phyloP scores from a whole-genome alignment of 805 yeast species.

The Starmerella kuoi region DNA sequence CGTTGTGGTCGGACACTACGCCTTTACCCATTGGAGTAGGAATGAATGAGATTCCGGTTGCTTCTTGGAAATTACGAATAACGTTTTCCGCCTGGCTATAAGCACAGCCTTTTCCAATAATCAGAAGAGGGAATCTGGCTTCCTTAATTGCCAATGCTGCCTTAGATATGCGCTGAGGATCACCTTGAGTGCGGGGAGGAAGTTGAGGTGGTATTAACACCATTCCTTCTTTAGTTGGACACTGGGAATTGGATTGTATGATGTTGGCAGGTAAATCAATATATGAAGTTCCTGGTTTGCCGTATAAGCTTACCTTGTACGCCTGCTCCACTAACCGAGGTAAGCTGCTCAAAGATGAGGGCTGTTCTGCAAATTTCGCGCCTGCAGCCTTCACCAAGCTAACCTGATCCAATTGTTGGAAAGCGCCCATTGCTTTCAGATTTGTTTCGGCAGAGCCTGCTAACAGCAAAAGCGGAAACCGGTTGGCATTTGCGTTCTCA shows the following conservation, averaged over 20 bases:
- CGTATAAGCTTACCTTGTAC: conserved; percentile 35
- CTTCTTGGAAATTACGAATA: conserved; percentile 34
- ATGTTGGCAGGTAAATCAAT: conserved; percentile 54
- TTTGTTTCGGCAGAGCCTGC: conserved; percentile 49
- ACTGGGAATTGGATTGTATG: conserved; percentile 30
- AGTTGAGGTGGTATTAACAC: conserved; percentile 23
- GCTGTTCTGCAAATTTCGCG: conserved; percentile 42
- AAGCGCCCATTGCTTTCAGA: conserved; percentile 47
- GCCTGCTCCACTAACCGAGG: conserved; percentile 37
- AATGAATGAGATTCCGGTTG: conserved; percentile 41
- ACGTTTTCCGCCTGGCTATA: conserved; percentile 33
- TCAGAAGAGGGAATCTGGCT: conserved; percentile 40
- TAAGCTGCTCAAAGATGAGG: conserved; percentile 29
- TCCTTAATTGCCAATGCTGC: conserved; percentile 30
- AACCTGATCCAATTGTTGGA: conserved; percentile 61
- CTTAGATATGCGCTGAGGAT: conserved; percentile 27
- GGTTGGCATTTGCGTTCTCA: conserved; percentile 48
- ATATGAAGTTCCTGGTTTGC: conserved; percentile 51
- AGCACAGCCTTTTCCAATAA: conserved; percentile 59
- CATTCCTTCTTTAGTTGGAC: not conserved
- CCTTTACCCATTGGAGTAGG: conserved; percentile 80
- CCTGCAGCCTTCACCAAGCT: conserved; percentile 34
- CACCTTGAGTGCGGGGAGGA: conserved; percentile 33
- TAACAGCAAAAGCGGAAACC: conserved; percentile 53
- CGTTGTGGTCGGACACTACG: conserved; percentile 40